Percentiles rank a stretch among this genome's conserved stretches.
Evolutionary conservation across 768 basidiomycete genomes (phyloP).

Genomic region (Nidula microcarpa): DNA sequence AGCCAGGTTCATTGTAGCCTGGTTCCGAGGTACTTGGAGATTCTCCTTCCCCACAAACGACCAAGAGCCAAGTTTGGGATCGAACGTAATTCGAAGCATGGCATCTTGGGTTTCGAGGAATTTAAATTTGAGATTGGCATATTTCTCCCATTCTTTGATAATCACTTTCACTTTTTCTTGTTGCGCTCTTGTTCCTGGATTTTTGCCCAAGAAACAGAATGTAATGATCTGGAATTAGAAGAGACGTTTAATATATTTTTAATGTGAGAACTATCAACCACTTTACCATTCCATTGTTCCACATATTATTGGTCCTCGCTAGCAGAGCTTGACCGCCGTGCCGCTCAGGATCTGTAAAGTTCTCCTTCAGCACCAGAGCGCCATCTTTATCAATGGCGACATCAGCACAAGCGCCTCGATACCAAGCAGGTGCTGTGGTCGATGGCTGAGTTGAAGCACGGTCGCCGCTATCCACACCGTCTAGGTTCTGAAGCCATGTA

Average conservation of each 20-base stretch:
- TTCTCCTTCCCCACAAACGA: neutral
- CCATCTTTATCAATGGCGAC: neutral
- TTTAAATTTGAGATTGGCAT: neutral
- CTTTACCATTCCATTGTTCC: neutral
- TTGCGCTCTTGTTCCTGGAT: neutral
- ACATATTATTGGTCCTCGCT: neutral
- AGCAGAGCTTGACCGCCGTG: neutral
- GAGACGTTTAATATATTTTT: neutral
- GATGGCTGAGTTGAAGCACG: too few species aligned
- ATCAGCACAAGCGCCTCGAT: neutral
- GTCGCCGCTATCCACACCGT: too few species aligned
- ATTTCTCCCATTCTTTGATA: conserved; percentile 1
- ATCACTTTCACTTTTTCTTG: neutral
- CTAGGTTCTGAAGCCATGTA: too few species aligned
- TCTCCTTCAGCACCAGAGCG: neutral
- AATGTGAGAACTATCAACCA: neutral
- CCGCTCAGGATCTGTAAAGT: neutral
- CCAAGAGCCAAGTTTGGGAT: neutral
- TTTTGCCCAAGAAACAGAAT: neutral
- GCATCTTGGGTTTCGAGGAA: neutral
- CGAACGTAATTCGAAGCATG: conserved; percentile 1
- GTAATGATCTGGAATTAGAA: neutral
- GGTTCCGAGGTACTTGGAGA: neutral
- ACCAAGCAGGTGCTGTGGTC: too few species aligned
- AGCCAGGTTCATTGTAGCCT: neutral